These are phyloP conservation scores for Pyracantha coccinea DNA, from an alignment of 331 rosid species.

Conservation along the genomic window DNA sequence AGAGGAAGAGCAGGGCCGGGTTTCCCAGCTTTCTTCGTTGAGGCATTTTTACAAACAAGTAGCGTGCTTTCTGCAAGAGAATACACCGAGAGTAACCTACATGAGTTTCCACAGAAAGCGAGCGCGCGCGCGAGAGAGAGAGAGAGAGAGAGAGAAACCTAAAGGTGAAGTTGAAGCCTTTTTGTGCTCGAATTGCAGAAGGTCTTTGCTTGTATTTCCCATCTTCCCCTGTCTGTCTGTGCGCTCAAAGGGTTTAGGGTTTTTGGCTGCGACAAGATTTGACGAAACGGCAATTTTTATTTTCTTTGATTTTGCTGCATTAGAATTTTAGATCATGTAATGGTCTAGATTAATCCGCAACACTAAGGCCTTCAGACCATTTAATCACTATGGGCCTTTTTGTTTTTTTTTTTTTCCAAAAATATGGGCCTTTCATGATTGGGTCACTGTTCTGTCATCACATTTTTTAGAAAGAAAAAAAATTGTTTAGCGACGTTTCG, in stretches of 20 bases:
- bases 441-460: neutral
- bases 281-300: neutral
- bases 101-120: neutral
- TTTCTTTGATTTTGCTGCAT: neutral
- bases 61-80: slow-evolving; percentile 44
- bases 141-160: slow-evolving; percentile 27
- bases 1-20: slow-evolving; percentile 34
- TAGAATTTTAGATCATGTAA: neutral
- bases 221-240: slow-evolving; percentile 5
- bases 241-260: neutral
- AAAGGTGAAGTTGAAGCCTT: slow-evolving; percentile 36
- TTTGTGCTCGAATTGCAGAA: slow-evolving; percentile 59
- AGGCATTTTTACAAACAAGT: slow-evolving; percentile 33
- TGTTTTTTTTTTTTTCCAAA: too few relatives aligned
- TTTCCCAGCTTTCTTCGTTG: slow-evolving; percentile 26
- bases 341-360: neutral
- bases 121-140: neutral
- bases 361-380: neutral
- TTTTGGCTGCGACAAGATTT: neutral
- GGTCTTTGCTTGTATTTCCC: slow-evolving; percentile 71
- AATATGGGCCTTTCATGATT: neutral
- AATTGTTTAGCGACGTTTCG: too few relatives aligned
- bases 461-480: too few relatives aligned
- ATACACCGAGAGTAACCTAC: neutral
- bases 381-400: neutral